Base-by-base conservation (phyloP, 148 eudicot genomes). In the Vaccinium myrtillus region DNA sequence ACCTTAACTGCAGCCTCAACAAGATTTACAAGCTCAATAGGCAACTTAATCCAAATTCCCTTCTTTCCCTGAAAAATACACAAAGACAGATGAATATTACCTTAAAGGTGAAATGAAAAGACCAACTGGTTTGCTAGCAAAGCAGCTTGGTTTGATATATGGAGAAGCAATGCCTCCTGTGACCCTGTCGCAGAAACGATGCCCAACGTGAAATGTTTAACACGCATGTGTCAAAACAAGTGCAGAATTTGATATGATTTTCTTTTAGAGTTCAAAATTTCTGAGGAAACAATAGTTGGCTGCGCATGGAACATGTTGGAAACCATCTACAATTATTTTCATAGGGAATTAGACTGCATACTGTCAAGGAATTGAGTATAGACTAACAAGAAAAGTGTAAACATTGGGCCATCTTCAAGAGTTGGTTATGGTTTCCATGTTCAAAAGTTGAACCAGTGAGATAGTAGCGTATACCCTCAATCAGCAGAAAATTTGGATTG, bases 1-100 rank as follows among this genome's bases (percentile, higher is more conserved):
- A 82, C 84, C 77, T 69, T 69, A 58, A 79, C 82, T 79, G 70
- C 51, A 36, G 51, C 15, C 70, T 79, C 82, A 19, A 79, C 82
- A 58, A 79, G 82, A 58, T 79, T 32, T 79, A 21, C 82, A 32
- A 79, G 82, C 19, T 16, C 70, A 79, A 79, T 79, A 18, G 82
- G 69, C 70, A 79, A 79, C 46, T 79, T 79, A 36, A 79, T 79
- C 70, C 82, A 79, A 36, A 79, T 16, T 39, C 82, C 82, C 51
- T 32, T 58, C 70, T 79, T 79, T 5, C 94, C 94, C 97, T 93
- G 87, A 71, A 87, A 61, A 65, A 75, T 21, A 16, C 12, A 85
- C 8, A 25, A 4, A 85, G 51, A 39, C 13, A 21, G 19, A 16
- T 8, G 30, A 55, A 46, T 48, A 69, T 69, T 67, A 25, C 25